Evolutionary conservation across 116 monocot genomes (phyloP), one percentile per base, ranked within the genome.

Genomic region (Trichopus zeylanicus): DNA sequence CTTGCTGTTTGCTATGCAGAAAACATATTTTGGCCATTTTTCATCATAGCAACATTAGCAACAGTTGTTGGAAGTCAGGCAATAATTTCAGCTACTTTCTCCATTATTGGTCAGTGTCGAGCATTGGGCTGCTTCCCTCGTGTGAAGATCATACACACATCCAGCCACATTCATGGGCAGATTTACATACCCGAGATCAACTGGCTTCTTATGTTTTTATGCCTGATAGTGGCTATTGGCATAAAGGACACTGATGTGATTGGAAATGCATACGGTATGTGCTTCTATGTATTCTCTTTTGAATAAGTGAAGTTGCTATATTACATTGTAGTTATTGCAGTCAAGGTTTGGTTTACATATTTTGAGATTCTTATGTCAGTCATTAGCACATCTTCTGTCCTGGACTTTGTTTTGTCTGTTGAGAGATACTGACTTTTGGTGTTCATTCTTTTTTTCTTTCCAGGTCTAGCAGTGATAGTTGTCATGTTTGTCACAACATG

Each of bases 161-260:
- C 91, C 31, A 80, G 62, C 60, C 55, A 73, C 20, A 70, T 91
- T 28, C 78, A 83, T 73, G 91, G 91, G 1, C 91, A 92, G 73
- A 81, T 92, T 61, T 92, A 87, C 62, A 92, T 92, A 33, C 91
- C 91, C 24, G 91, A 91, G 70, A 73, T 75, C 51, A 91, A 91
- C 65, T 92, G 87, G 87, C 30, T 81, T 49, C 61, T 87, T 31
- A 76, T 87, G 84, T 24, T 84, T 20, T 35, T 84, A n/a, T 92
- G 87, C 35, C 48, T 92, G 20, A 64, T 56, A 3, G 66, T 92
- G 56, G 70, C 83, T 9, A 69, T 92, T 56, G 83, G 81, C 8
- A 84, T 92, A 59, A 74, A 66, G 59, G 78, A 92, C 35, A 73
- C 78, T 15, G 27, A 73, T 25, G 32, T 66, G 68, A 92, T 92